phyloP scores from a whole-genome alignment of 1,139 yeast species.

The Blastobotrys arbuscula region DNA sequence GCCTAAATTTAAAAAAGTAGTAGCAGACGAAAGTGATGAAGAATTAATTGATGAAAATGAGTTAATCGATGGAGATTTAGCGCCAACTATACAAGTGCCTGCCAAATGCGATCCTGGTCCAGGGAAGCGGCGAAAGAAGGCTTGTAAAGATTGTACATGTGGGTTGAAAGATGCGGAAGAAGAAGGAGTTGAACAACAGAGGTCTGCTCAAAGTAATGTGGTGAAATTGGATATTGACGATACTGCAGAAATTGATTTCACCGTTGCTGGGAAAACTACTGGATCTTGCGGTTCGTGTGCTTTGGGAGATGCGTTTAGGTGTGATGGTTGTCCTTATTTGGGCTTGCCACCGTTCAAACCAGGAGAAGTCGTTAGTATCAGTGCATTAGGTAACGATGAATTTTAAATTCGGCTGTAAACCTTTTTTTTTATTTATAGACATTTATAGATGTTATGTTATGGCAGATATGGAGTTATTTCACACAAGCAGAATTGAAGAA shows the following conservation, averaged over 20 bases:
- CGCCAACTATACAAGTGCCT: constrained; percentile 39
- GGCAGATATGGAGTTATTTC: no score
- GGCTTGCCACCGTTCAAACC: constrained; percentile 98
- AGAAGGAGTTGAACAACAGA: constrained; percentile 33
- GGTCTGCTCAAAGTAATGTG: constrained; percentile 25
- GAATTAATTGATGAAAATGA: constrained; percentile 44
- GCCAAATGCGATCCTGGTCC: constrained; percentile 38
- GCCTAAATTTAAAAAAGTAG: constrained; percentile 20
- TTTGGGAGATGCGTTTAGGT: constrained; percentile 94
- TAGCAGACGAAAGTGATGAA: constrained; percentile 41
- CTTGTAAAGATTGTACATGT: constrained; percentile 97
- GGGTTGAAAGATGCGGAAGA: constrained; percentile 74
- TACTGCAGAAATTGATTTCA: constrained; percentile 80
- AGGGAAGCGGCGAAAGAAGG: constrained; percentile 49
- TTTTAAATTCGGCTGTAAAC: constrained; percentile 22
- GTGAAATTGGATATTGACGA: constrained; percentile 61
- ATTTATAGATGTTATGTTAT: not conserved
- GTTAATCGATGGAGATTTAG: constrained; percentile 35
- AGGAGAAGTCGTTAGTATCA: constrained; percentile 56
- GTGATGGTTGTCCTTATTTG: constrained; percentile 95
- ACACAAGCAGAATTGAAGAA: no score
- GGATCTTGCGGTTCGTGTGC: constrained; percentile 98
- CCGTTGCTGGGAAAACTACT: constrained; percentile 77
- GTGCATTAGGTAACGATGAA: constrained; percentile 32
- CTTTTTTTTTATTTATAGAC: not conserved